Base-by-base conservation (phyloP, 805 yeast genomes). In the Kregervanrija fluxuum region DNA sequence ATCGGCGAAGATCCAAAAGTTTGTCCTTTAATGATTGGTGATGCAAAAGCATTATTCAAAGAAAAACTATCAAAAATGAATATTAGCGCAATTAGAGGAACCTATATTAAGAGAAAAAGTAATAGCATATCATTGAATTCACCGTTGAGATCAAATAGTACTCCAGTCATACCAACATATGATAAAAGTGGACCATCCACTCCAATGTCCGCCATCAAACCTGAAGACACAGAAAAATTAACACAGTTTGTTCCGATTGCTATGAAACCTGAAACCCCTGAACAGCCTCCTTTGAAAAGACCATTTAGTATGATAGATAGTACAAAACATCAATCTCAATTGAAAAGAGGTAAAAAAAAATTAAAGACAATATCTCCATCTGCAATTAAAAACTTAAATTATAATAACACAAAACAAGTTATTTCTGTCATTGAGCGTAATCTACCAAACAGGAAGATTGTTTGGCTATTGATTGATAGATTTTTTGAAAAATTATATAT, bases 401-500 rank as follows among this genome's bases (percentile, higher is more conserved):
- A 71, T 42, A 65, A 67, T 42, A 71, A 71, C 45, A 63, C 69
- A 12, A 66, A 71, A 22, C 61, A 65, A 43, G 60, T 65, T 17
- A 56, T 70, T 3, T 51, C 64, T 11, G 66, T 70, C 5, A 66
- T 71, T 48, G 72, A 73, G 49, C 65, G 65, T 44, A 63, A 67
- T 42, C 53, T 82, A 39, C 90, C 90, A 0, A 69, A 65, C 30
- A 74, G 75, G 52, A 69, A 68, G 46, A 70, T 77, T 1, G 68
- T 81, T 8, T 76, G 84, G 77, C 54, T 70, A 38, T 64, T 80
- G 40, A 63, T 82, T 30, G 77, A 80, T 47, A 65, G 80, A 49
- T 83, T 76, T 50, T 83, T 83, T 56, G 69, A 68, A 10, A 68
- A 71, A 32, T 61, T 82, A 5, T 84, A 84, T 56, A 74, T 85